Evolutionary conservation across 2,329 filamentous ascomycete genomes (phyloP).

Genomic region (Fusarium sp.): DNA sequence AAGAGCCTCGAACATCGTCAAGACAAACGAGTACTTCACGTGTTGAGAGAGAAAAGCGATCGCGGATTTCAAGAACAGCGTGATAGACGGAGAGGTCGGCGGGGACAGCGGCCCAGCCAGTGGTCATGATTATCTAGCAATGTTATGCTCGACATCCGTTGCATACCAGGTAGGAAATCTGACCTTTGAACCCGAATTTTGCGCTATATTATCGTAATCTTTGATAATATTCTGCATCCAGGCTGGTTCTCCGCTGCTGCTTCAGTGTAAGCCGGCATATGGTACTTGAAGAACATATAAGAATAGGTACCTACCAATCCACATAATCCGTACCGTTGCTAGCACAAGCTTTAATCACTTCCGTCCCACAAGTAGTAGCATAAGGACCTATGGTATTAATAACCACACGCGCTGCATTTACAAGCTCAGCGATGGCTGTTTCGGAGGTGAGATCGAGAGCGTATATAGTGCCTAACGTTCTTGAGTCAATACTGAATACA

Average conservation of each 20-base stretch:
- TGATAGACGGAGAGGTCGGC: constrained; percentile 37
- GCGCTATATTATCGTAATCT: constrained; percentile 21
- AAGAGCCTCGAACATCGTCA: constrained; percentile 20
- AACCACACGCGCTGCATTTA: background rate
- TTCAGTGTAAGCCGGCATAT: constrained; percentile 7
- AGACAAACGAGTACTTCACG: constrained; percentile 33
- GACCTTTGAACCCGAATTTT: constrained; percentile 25
- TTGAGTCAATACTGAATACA: background rate
- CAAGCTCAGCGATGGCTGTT: constrained; percentile 6
- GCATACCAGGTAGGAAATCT: background rate
- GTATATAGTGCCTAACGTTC: constrained; percentile 5
- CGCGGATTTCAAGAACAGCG: constrained; percentile 20
- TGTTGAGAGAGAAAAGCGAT: constrained; percentile 13
- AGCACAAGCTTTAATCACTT: constrained; percentile 36
- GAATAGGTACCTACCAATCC: constrained; percentile 30
- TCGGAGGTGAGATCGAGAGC: constrained; percentile 17
- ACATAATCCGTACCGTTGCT: constrained; percentile 42
- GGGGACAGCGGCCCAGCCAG: constrained; percentile 38
- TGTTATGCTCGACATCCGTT: background rate
- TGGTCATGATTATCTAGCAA: constrained; percentile 33
- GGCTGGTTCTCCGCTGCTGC: constrained; percentile 36
- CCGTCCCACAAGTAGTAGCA: constrained; percentile 27
- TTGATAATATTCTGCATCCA: constrained; percentile 36
- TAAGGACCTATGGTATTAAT: constrained; percentile 36
- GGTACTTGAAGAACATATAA: too few relatives aligned